Base-by-base conservation (phyloP, 768 basidiomycete species). In the Hebeloma cylindrosporum region DNA sequence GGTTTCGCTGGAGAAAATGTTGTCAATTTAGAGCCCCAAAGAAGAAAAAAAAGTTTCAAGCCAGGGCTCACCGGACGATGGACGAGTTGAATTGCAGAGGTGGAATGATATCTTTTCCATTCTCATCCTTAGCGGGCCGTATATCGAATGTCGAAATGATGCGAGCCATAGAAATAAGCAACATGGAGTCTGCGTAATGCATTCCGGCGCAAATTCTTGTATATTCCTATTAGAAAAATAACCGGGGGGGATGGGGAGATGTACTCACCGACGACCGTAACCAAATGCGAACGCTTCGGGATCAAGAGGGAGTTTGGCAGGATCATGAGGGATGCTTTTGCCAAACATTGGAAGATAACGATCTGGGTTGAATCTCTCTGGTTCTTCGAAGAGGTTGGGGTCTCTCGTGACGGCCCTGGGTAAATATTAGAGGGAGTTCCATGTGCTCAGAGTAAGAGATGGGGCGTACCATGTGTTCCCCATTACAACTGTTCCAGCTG, bases 401-500 rank as follows among this genome's bases (percentile, higher is more conserved):
- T 65, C 61, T 25, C 59, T 54, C 29, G 52, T 51, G 5, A 65
- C 47, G n/a, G 58, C 53, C 62, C 60, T 63, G 27, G 26, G 25
- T 2, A 35, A 27, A 18, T 5, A 40, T 7, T 52, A 8, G n/a
- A 28, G 22, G 37, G 10, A 47, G 29, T 4, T n/a, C n/a, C 21
- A 44, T 6, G 16, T 26, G 10, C 17, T 14, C 13, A 30, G 16
- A 16, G 16, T 26, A 7, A 7, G 11, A 22, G 7, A n/a, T 13
- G 14, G 18, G n/a, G 16, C n/a, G 40, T 21, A 60, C 65, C 65
- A 62, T 40, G 53, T 48, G 30, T 67, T 68, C 16, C 56, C 59
- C 34, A 68, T 47, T 20, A 68, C 54, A 7, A 65, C 60, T 2
- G 66, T 64, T 6, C 65, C 68, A 25, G 56, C 61, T 1, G 70